Percentiles rank a stretch among this genome's conserved stretches.
Evolutionary conservation across 805 yeast genomes (phyloP).

Genomic region (Kodamaea neixiangensis): DNA sequence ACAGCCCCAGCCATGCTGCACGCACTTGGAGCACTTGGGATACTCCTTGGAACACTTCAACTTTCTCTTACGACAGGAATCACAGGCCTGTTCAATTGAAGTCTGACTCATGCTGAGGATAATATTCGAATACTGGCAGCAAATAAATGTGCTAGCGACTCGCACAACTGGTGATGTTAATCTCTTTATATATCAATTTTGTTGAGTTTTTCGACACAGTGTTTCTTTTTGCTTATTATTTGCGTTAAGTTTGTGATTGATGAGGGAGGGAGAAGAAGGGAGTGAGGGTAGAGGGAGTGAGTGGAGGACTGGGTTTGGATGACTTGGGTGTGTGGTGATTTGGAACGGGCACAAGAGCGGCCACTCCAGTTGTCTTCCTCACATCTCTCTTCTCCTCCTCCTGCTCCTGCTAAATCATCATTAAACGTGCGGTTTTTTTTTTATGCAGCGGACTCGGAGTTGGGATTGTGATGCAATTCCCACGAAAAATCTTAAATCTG

Average conservation of each 20-base stretch:
- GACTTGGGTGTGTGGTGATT: no score
- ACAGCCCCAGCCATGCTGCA: slow-evolving; percentile 71
- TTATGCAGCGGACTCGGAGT: neutral
- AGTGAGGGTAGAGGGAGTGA: no score
- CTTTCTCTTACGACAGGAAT: slow-evolving; percentile 79
- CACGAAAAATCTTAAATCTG: neutral
- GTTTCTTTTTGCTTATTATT: slow-evolving; percentile 10
- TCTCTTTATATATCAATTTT: slow-evolving; percentile 7
- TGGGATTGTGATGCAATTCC: neutral
- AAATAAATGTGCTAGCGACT: neutral
- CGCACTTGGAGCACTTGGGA: slow-evolving; percentile 77
- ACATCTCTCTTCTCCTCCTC: no score
- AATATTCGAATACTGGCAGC: no score
- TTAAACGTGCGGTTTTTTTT: neutral
- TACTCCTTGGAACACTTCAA: slow-evolving; percentile 76
- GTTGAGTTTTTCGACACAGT: slow-evolving; percentile 11
- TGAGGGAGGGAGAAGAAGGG: no score
- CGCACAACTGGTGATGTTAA: neutral
- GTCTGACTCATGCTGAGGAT: slow-evolving; percentile 12
- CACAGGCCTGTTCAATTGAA: slow-evolving; percentile 66
- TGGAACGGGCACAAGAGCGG: no score
- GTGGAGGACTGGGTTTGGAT: no score
- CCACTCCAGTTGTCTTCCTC: no score
- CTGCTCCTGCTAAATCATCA: no score
- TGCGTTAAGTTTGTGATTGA: neutral